These are phyloP conservation scores for Globisporangium rhizosaccharum DNA, from an alignment of 352 stramenopile genomes.

Conservation along the genomic window DNA sequence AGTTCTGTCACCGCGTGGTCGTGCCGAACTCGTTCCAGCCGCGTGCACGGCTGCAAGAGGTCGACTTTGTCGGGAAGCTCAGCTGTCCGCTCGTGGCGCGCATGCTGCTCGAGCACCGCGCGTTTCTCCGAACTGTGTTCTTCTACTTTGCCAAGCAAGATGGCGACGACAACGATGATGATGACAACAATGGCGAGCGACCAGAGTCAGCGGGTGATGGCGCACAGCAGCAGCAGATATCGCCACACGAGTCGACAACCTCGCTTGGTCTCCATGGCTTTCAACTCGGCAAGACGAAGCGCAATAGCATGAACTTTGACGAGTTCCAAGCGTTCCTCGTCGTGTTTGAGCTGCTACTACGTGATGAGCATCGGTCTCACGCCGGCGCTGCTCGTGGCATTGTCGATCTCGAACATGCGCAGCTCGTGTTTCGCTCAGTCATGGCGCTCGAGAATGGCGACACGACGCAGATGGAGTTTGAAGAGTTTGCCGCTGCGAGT, in stretches of 20 bases:
- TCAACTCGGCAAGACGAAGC: conserved; percentile 46
- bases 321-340: conserved; percentile 39
- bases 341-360: conserved; percentile 24
- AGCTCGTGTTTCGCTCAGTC: conserved; percentile 35
- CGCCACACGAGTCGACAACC: background rate
- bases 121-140: conserved; percentile 48
- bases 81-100: conserved; percentile 34
- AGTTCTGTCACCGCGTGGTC: conserved; percentile 40
- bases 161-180: conserved; percentile 12
- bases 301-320: conserved; percentile 45
- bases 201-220: background rate
- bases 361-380: background rate
- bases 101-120: conserved; percentile 46
- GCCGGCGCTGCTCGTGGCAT: background rate
- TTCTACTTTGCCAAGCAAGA: conserved; percentile 51
- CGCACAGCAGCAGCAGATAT: background rate
- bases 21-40: conserved; percentile 14
- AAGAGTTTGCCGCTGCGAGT: conserved; percentile 47
- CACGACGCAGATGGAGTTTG: conserved; percentile 47
- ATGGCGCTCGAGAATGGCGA: conserved; percentile 56
- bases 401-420: conserved; percentile 10
- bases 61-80: conserved; percentile 37
- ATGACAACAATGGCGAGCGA: background rate
- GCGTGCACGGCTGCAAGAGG: conserved; percentile 12
- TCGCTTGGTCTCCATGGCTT: conserved; percentile 18